Evolutionary conservation across 768 basidiomycete genomes (phyloP), one percentile per base, ranked within the genome.

Genomic region (Strobilomyces echinocephalus): DNA sequence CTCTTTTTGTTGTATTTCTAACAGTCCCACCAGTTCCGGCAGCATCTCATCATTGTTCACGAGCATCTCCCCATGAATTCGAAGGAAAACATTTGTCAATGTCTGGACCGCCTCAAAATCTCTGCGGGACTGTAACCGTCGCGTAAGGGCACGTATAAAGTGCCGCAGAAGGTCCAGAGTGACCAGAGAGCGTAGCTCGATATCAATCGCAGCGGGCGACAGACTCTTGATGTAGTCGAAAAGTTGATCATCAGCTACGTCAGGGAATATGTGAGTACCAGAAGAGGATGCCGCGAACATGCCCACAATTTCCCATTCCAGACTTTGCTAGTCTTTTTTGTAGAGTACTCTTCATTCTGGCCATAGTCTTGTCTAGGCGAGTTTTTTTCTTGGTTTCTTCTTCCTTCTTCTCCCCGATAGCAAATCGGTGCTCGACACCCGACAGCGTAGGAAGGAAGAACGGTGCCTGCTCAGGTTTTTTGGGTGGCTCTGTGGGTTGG

Each of bases 81-180:
- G 82, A 39, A 98, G 72, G 68, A 97, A 92, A 2, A 95, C 87
- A 58, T 77, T 84, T 61, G 93, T 78, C 64, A 95, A 77, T 1
- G 94, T 81, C 69, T 98, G 93, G 4, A 95, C 89, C 12, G 92
- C 94, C 69, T 99, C 97, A 63, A 97, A 98, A 72, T 99, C 97
- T 45, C 82, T 81, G 59, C 85, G 90, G 8, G 88, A 89, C 33
- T 69, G 72, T 26, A 98, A 76, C 4, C 95, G 84, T 50, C 73
- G 80, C 11, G 76, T 80, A 24, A 98, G 75, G 0, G 92, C 88
- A 53, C 77, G 73, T 43, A 97, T 72, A 73, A 98, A 97, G 18
- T 76, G 67, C 1, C 69, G 72, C 20, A 95, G 76, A 50, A 80
- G 78, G 40, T 83, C 76, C 34, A 89, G 72, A 4, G 84, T 79